A percentile compares a stretch with the other conserved stretches of the same genome.
Evolutionary conservation across 257 asterid species (phyloP).

Genomic region (Lavandula angustifolia): DNA sequence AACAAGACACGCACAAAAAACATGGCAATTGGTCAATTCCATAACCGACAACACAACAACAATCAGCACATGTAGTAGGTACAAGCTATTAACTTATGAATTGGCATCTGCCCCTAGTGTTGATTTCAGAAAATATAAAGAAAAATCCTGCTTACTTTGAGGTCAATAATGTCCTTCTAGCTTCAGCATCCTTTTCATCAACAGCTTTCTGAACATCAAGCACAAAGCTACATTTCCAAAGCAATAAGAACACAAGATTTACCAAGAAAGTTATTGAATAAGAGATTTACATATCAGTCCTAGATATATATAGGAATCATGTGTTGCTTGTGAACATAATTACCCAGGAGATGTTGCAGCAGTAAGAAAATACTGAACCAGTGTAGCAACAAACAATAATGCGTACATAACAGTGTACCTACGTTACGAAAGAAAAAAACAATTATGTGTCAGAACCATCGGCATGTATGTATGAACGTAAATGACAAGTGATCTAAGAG

Average conservation of each 20-base stretch:
- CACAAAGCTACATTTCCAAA: constrained; percentile 58
- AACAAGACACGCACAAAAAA: constrained; percentile 44
- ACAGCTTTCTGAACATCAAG: constrained; percentile 75
- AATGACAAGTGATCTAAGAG: constrained; percentile 9
- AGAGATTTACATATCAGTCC: constrained; percentile 20
- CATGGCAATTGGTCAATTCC: constrained; percentile 44
- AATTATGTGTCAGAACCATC: constrained; percentile 20
- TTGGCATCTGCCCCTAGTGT: background rate
- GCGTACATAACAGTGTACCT: constrained; percentile 73
- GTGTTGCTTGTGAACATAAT: constrained; percentile 32
- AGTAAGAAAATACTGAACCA: constrained; percentile 82
- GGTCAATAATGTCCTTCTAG: constrained; percentile 51
- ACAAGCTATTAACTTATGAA: constrained; percentile 19
- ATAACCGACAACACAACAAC: constrained; percentile 18
- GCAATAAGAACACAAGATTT: constrained; percentile 12
- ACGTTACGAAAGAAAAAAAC: constrained; percentile 33
- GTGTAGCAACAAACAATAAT: constrained; percentile 62
- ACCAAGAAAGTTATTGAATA: constrained; percentile 22
- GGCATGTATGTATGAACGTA: background rate
- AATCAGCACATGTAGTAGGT: constrained; percentile 4
- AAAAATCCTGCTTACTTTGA: constrained; percentile 70
- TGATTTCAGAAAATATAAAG: constrained; percentile 21
- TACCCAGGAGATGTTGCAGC: constrained; percentile 95
- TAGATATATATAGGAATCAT: constrained; percentile 16
- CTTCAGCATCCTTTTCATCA: constrained; percentile 69